Percentiles rank a stretch among this genome's conserved stretches.
Evolutionary conservation across 1,139 yeast genomes (phyloP).

Genomic region (Debaryomycetaceae sp.): DNA sequence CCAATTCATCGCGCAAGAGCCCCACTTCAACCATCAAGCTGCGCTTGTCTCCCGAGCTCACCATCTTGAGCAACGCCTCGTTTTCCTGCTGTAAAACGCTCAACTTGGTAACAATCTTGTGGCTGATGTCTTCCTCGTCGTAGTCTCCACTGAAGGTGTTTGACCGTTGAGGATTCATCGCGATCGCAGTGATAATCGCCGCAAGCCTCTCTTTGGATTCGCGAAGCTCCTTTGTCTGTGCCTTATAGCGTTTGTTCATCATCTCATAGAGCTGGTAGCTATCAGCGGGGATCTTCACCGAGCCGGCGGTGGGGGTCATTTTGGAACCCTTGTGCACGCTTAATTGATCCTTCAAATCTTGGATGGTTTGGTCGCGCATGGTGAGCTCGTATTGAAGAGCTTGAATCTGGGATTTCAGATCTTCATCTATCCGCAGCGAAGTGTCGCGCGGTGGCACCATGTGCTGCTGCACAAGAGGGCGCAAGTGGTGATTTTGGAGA

Average conservation of each 20-base stretch:
- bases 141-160: constrained; percentile 49
- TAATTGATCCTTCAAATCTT: constrained; percentile 30
- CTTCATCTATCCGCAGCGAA: constrained; percentile 14
- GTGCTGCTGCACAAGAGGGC: constrained; percentile 1
- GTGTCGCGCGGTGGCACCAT: not conserved
- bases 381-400: constrained; percentile 22
- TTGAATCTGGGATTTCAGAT: constrained; percentile 15
- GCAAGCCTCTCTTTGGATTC: constrained; percentile 62
- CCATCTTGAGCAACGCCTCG: constrained; percentile 61
- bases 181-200: constrained; percentile 36
- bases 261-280: constrained; percentile 47
- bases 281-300: constrained; percentile 34
- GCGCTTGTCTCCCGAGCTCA: constrained; percentile 68
- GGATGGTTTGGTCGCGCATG: constrained; percentile 32
- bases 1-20: constrained; percentile 41
- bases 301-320: constrained; percentile 1
- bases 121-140: constrained; percentile 76
- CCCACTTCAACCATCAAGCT: constrained; percentile 69
- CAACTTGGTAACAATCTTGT: constrained; percentile 64
- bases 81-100: constrained; percentile 66
- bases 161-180: constrained; percentile 12
- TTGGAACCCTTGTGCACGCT: not conserved
- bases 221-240: constrained; percentile 51
- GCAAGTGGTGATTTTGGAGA: not conserved
- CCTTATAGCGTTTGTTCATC: constrained; percentile 46